These are phyloP conservation scores for Aspergillus neotritici DNA, from an alignment of 2,329 filamentous ascomycete genomes.

Conservation along the genomic window DNA sequence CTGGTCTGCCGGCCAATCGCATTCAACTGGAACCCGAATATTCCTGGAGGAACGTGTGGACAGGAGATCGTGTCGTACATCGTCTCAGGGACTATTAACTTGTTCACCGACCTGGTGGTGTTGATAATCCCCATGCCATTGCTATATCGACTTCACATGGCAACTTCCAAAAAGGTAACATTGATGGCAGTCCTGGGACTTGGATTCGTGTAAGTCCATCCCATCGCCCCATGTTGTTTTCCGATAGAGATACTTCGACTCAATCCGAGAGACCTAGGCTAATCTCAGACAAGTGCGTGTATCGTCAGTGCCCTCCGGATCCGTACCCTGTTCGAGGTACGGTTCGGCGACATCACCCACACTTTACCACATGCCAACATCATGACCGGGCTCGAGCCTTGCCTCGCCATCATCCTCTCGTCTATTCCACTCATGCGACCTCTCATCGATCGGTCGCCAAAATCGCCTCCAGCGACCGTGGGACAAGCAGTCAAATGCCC, in stretches of 20 bases:
- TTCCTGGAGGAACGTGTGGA: slow-evolving; percentile 16
- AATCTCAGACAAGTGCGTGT: slow-evolving; percentile 22
- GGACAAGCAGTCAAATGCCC: too few species aligned
- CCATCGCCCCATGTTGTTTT: background rate
- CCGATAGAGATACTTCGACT: background rate
- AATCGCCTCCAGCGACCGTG: too few species aligned
- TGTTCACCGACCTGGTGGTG: slow-evolving; percentile 21
- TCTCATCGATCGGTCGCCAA: slow-evolving; percentile 25
- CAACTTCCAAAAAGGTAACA: slow-evolving; percentile 18
- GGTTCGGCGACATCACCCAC: slow-evolving; percentile 33
- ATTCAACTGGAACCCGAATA: slow-evolving; percentile 22
- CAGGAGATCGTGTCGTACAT: slow-evolving; percentile 20
- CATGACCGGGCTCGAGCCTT: slow-evolving; percentile 37
- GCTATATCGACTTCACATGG: slow-evolving; percentile 20
- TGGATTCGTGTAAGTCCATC: slow-evolving; percentile 18
- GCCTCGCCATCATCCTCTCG: slow-evolving; percentile 35
- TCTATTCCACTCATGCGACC: slow-evolving; percentile 40
- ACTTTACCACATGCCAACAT: slow-evolving; percentile 31
- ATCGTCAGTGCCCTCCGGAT: slow-evolving; percentile 35
- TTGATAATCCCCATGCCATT: slow-evolving; percentile 18
- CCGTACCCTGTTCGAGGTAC: slow-evolving; percentile 27
- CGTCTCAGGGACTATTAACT: slow-evolving; percentile 18
- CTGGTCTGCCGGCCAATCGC: slow-evolving; percentile 21
- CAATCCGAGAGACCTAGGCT: too few species aligned
- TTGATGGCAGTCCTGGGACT: slow-evolving; percentile 19